phyloP scores from a whole-genome alignment of 129 eudicot species.

The Deinandra increscens region DNA sequence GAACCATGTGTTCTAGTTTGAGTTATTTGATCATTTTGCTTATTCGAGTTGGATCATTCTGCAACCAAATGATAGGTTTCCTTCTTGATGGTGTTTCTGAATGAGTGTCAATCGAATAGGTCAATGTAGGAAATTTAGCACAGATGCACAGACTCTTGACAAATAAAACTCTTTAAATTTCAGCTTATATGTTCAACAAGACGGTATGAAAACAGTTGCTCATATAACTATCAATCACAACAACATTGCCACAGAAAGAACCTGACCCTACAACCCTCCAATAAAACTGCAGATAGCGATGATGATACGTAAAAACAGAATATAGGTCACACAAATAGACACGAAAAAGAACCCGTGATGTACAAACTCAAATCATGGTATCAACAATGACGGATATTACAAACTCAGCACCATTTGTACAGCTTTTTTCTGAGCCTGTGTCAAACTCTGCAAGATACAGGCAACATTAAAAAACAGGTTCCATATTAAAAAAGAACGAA shows the following conservation, averaged over 20 bases:
- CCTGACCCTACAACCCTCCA: constrained; percentile 9
- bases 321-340: background rate
- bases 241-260: background rate
- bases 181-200: background rate
- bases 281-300: background rate
- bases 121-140: too few species aligned
- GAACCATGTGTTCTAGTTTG: too few species aligned
- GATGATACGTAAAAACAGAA: background rate
- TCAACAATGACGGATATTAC: constrained; percentile 26
- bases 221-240: background rate
- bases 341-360: constrained; percentile 29
- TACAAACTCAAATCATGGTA: constrained; percentile 35
- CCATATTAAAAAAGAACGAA: background rate
- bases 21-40: too few species aligned
- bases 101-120: too few species aligned
- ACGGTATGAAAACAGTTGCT: background rate
- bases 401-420: constrained; percentile 50
- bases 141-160: background rate
- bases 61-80: too few species aligned
- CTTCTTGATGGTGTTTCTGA: too few species aligned
- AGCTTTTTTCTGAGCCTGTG: constrained; percentile 59
- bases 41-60: too few species aligned
- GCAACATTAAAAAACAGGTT: background rate
- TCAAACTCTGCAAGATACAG: constrained; percentile 54
- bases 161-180: background rate